These are phyloP conservation scores for Xylaria digitata DNA, from an alignment of 2,329 filamentous ascomycete genomes.

Conservation along the genomic window DNA sequence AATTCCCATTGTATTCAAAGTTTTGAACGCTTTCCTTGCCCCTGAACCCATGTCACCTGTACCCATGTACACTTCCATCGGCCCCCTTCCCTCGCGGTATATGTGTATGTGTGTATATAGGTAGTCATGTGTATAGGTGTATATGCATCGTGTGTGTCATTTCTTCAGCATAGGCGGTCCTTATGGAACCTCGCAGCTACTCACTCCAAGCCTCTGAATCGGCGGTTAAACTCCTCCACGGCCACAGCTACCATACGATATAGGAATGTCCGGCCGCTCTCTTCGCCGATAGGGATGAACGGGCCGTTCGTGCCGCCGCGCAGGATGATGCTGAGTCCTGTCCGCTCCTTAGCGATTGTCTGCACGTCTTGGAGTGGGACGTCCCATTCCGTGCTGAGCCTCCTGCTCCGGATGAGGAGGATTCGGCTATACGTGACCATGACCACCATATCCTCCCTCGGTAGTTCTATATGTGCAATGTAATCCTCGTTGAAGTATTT, in stretches of 20 bases:
- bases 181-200: background rate
- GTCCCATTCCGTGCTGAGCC: conserved; percentile 92
- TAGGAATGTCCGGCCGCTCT: conserved; percentile 73
- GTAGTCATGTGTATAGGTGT: too few species aligned
- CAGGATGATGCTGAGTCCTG: conserved; percentile 87
- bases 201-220: conserved; percentile 62
- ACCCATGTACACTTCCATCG: background rate
- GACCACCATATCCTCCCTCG: conserved; percentile 86
- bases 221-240: conserved; percentile 74
- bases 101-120: too few species aligned
- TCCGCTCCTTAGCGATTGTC: conserved; percentile 96
- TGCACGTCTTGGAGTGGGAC: conserved; percentile 95
- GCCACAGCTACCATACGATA: conserved; percentile 74
- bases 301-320: conserved; percentile 93
- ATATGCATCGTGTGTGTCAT: background rate
- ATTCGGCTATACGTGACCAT: conserved; percentile 91
- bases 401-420: conserved; percentile 87
- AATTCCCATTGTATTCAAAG: background rate
- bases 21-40: background rate
- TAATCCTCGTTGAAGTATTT: conserved; percentile 98
- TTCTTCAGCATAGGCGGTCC: background rate
- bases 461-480: conserved; percentile 94
- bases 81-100: background rate
- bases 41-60: background rate
- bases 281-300: conserved; percentile 93